Evolutionary conservation across 1,284 basidiomycete genomes (phyloP).

Genomic region (Cryptococcus hybrid): DNA sequence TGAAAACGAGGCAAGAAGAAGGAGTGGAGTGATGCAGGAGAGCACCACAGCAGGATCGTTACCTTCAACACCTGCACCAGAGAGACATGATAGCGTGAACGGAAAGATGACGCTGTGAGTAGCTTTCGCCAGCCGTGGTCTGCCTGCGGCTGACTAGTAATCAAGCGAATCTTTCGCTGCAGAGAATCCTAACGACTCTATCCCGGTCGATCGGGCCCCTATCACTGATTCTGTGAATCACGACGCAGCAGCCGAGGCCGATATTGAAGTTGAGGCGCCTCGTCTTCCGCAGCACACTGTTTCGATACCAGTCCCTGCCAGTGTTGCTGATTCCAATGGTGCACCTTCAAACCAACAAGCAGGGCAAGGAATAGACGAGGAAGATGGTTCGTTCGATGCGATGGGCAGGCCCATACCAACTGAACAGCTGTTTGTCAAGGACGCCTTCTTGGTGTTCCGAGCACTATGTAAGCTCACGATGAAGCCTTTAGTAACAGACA

Average conservation of each 20-base stretch:
- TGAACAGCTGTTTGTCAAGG: constrained; percentile 85
- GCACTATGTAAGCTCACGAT: constrained; percentile 96
- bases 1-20: constrained; percentile 28
- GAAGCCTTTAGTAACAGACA: constrained; percentile 90
- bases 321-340: neutral
- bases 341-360: neutral
- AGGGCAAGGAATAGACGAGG: constrained; percentile 17
- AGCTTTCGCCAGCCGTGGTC: too few species aligned
- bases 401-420: constrained; percentile 44
- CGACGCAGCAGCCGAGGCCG: constrained; percentile 1
- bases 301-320: constrained; percentile 26
- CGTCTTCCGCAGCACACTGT: constrained; percentile 30
- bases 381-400: constrained; percentile 31
- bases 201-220: constrained; percentile 35
- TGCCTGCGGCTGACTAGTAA: neutral
- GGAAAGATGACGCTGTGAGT: constrained; percentile 14
- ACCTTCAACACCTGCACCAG: constrained; percentile 11
- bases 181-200: constrained; percentile 39
- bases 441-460: constrained; percentile 93
- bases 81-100: constrained; percentile 37
- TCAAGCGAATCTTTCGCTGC: neutral
- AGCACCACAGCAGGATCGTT: constrained; percentile 1
- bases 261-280: constrained; percentile 8
- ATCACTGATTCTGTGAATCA: constrained; percentile 10
- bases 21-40: constrained; percentile 5